Evolutionary conservation across 176 grass and related monocot species (phyloP).

Genomic region (Oryza meridionalis): DNA sequence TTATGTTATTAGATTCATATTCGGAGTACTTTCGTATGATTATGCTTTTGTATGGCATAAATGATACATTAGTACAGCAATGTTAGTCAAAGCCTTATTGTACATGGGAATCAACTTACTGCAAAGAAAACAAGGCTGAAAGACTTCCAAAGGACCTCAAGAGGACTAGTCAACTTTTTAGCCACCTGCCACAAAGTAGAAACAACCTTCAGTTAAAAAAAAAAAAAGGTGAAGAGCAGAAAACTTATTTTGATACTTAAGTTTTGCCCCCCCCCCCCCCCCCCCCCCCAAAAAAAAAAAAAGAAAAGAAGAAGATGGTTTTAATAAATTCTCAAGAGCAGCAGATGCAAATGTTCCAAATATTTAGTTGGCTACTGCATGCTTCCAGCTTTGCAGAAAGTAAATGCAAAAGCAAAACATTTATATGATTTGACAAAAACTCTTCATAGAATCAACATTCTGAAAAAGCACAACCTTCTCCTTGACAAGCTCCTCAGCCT

Average conservation of each 20-base stretch:
- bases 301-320: too few relatives aligned
- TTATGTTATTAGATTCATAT: too few relatives aligned
- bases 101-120: slow-evolving; percentile 48
- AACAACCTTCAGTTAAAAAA: slow-evolving; percentile 6
- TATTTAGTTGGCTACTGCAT: slow-evolving; percentile 22
- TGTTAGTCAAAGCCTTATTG: too few relatives aligned
- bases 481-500: slow-evolving; percentile 94
- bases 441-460: slow-evolving; percentile 3
- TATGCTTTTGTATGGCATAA: too few relatives aligned
- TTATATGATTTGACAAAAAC: slow-evolving; percentile 4
- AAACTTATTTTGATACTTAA: slow-evolving; percentile 25
- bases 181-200: slow-evolving; percentile 56
- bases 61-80: too few relatives aligned
- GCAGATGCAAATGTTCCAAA: not conserved
- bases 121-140: slow-evolving; percentile 94
- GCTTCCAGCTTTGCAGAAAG: not conserved
- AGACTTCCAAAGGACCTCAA: slow-evolving; percentile 88
- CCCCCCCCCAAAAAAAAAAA: not conserved
- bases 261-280: not conserved
- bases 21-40: too few relatives aligned
- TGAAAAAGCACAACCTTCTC: slow-evolving; percentile 74
- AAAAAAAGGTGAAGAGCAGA: not conserved
- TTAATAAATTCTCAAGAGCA: not conserved
- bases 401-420: slow-evolving; percentile 7
- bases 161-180: slow-evolving; percentile 71